A percentile compares a stretch with the other conserved stretches of the same genome.
phyloP scores from a whole-genome alignment of 371 early-diverging fungal species.

The Conidiobolus incongruus region DNA sequence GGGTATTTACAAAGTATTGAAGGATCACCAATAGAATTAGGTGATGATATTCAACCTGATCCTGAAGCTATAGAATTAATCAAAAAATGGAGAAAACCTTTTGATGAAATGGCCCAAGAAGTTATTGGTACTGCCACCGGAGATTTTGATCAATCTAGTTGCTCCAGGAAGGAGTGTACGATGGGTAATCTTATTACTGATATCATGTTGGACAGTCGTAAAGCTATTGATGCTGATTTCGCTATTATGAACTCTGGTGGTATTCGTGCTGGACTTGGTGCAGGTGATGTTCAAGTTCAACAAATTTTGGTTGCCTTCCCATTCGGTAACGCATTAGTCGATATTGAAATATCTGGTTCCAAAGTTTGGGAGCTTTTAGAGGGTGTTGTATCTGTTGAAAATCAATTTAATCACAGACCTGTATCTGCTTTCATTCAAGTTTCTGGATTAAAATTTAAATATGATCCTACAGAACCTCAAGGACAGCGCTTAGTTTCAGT shows the following conservation, averaged over 20 bases:
- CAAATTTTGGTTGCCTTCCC: conserved; percentile 25
- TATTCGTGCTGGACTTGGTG: conserved; percentile 20
- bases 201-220: conserved; percentile 15
- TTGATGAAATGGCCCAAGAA: conserved; percentile 15
- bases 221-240: conserved; percentile 9
- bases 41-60: conserved; percentile 19
- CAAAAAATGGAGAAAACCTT: conserved; percentile 17
- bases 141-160: conserved; percentile 12
- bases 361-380: conserved; percentile 17
- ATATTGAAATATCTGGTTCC: conserved; percentile 17
- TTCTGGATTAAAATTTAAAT: conserved; percentile 8
- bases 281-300: conserved; percentile 22
- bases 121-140: conserved; percentile 16
- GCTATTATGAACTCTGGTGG: conserved; percentile 32
- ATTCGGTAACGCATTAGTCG: conserved; percentile 22
- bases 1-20: conserved; percentile 15
- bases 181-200: conserved; percentile 28
- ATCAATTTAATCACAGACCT: conserved; percentile 6
- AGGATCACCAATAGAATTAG: conserved; percentile 30
- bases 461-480: background rate
- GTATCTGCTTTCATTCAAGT: conserved; percentile 16
- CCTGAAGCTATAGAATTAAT: conserved; percentile 10
- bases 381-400: conserved; percentile 8
- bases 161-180: conserved; percentile 20
- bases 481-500: conserved; percentile 5